Evolutionary conservation across 2,329 filamentous ascomycete genomes (phyloP).

Genomic region (Ascochyta clinopodiicola): DNA sequence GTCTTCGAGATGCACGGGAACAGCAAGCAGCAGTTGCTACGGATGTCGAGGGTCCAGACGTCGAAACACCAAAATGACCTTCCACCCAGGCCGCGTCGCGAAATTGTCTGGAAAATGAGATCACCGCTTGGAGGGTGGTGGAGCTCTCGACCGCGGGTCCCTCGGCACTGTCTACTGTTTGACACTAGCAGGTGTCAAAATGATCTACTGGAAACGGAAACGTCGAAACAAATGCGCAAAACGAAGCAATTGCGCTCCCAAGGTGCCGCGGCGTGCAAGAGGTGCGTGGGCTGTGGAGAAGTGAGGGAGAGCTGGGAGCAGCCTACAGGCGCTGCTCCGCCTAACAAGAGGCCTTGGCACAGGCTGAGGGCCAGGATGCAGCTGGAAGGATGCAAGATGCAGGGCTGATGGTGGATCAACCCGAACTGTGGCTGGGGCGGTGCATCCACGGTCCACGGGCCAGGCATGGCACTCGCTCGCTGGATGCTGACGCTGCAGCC

Average conservation of each 20-base stretch:
- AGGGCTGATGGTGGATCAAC: constrained; percentile 26
- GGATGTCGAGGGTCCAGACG: too few species aligned
- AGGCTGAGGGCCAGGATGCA: constrained; percentile 18
- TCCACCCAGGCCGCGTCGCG: constrained; percentile 13
- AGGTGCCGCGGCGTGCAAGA: constrained; percentile 1
- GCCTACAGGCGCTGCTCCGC: constrained; percentile 29
- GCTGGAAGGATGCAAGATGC: constrained; percentile 11
- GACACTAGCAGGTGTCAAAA: constrained; percentile 25
- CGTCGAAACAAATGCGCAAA: background rate
- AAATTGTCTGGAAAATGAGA: constrained; percentile 32
- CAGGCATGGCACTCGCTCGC: too few species aligned
- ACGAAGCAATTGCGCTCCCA: constrained; percentile 14
- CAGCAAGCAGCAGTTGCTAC: too few species aligned
- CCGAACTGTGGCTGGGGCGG: constrained; percentile 27
- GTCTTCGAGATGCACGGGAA: too few species aligned
- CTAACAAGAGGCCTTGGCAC: constrained; percentile 31
- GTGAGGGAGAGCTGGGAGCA: constrained; percentile 1
- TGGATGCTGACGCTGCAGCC: background rate
- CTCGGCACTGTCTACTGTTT: constrained; percentile 24
- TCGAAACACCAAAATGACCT: background rate
- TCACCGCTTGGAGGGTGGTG: constrained; percentile 32
- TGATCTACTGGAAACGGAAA: constrained; percentile 16
- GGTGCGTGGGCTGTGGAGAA: constrained; percentile 10
- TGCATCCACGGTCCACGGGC: background rate
- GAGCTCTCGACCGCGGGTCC: constrained; percentile 26